phyloP scores from a whole-genome alignment of 805 yeast genomes.

The Saccharomycopsis amapae region DNA sequence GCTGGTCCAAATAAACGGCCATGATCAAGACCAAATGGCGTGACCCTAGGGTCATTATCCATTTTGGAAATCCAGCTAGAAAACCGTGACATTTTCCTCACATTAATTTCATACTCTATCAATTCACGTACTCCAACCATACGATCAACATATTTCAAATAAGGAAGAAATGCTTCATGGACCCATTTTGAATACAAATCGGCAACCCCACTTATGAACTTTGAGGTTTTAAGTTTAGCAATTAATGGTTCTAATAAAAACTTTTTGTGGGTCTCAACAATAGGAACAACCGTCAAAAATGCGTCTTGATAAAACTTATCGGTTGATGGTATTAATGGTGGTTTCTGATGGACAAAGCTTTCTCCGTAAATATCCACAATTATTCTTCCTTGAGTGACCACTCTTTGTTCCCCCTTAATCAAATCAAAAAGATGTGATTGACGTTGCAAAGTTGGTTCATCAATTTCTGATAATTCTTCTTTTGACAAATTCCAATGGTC shows the following conservation, averaged over 20 bases:
- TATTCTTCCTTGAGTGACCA: conserved; percentile 58
- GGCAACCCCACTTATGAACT: conserved; percentile 56
- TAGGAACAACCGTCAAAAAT: conserved; percentile 46
- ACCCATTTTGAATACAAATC: conserved; percentile 63
- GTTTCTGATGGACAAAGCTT: conserved; percentile 32
- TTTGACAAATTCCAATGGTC: conserved; percentile 56
- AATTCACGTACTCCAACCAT: conserved; percentile 56
- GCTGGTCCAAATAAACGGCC: conserved; percentile 52
- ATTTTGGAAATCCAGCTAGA: conserved; percentile 50
- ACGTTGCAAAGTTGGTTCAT: conserved; percentile 46
- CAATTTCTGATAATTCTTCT: conserved; percentile 45
- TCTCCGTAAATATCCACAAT: conserved; percentile 54
- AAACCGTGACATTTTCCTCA: conserved; percentile 35
- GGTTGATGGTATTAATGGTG: conserved; percentile 41
- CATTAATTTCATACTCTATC: conserved; percentile 39
- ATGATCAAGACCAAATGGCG: conserved; percentile 37
- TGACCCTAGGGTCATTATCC: conserved; percentile 41
- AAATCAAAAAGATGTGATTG: conserved; percentile 76
- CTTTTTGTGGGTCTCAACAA: conserved; percentile 49
- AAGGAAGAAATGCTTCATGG: conserved; percentile 44
- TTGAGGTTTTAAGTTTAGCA: conserved; percentile 55
- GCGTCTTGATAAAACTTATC: conserved; percentile 55
- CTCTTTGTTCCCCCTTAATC: conserved; percentile 62
- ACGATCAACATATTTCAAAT: conserved; percentile 51
- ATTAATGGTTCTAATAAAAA: conserved; percentile 52